Conservation (phyloP, 352 stramenopile genomes). For the Saprolegnia parasitica region DNA sequence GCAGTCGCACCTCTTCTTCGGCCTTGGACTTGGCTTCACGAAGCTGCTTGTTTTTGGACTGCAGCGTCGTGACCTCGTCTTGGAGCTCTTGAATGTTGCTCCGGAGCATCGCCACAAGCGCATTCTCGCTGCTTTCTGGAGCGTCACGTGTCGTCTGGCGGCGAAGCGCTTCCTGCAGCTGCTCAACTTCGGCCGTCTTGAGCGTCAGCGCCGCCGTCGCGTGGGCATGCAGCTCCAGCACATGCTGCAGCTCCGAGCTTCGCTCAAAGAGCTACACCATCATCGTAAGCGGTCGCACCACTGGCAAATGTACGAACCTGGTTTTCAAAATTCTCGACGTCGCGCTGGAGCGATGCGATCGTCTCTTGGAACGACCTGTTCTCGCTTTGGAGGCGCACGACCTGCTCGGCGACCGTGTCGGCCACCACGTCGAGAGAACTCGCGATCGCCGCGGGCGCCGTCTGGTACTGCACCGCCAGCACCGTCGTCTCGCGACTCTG, state of each 20-base stretch:
- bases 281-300: neutral
- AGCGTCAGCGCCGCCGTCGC: slow-evolving; percentile 1
- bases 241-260: slow-evolving; percentile 18
- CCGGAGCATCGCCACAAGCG: slow-evolving; percentile 13
- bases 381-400: slow-evolving; percentile 8
- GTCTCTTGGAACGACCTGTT: slow-evolving; percentile 7
- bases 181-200: neutral
- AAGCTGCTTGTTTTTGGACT: slow-evolving; percentile 20
- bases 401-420: slow-evolving; percentile 2
- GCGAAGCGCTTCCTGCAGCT: slow-evolving; percentile 5
- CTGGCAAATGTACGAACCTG: neutral
- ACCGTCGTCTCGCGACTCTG: neutral
- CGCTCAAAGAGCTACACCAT: slow-evolving; percentile 11
- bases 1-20: neutral
- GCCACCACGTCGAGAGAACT: too few relatives aligned
- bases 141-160: neutral
- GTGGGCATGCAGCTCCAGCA: slow-evolving; percentile 12
- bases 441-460: neutral
- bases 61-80: neutral
- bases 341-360: neutral
- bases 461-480: neutral
- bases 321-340: slow-evolving; percentile 20
- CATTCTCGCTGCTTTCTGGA: neutral
- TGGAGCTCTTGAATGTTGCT: slow-evolving; percentile 5
- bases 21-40: slow-evolving; percentile 16